Conservation (phyloP, 2,329 filamentous ascomycete genomes). For the Diaporthe vexans region DNA sequence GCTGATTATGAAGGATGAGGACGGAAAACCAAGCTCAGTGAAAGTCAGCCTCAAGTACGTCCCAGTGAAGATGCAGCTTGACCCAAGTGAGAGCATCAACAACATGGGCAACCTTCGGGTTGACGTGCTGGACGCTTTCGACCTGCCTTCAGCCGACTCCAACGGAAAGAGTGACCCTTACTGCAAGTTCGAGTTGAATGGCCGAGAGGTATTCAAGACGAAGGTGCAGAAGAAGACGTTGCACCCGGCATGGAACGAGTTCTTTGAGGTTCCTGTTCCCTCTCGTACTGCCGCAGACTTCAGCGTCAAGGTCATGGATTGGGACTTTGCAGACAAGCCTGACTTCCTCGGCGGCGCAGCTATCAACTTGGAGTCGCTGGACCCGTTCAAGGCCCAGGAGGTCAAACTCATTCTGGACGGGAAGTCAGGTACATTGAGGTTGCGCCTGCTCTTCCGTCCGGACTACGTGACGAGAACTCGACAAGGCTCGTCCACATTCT, state of each 20-base stretch:
- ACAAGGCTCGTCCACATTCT: constrained; percentile 93
- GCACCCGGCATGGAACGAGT: constrained; percentile 95
- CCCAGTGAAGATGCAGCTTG: constrained; percentile 92
- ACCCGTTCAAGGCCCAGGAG: constrained; percentile 87
- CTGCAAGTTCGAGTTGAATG: constrained; percentile 93
- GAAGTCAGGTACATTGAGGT: constrained; percentile 85
- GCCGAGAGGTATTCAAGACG: constrained; percentile 92
- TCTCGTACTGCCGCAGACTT: constrained; percentile 90
- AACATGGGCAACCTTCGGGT: constrained; percentile 97
- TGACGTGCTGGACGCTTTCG: constrained; percentile 87
- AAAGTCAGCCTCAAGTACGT: constrained; percentile 96
- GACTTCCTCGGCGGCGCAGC: constrained; percentile 85
- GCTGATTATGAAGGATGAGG: constrained; percentile 82
- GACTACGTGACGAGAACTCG: constrained; percentile 89
- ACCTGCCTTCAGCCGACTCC: constrained; percentile 93
- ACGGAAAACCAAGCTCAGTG: constrained; percentile 82
- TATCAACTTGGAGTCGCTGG: constrained; percentile 83
- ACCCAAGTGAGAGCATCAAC: constrained; percentile 97
- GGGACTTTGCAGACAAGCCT: constrained; percentile 96
- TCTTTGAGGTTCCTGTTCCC: constrained; percentile 86
- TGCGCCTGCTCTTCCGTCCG: constrained; percentile 92
- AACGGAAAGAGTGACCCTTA: constrained; percentile 98
- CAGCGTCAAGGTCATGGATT: constrained; percentile 88
- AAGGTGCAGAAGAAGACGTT: constrained; percentile 98
- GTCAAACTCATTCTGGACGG: constrained; percentile 84